phyloP scores from a whole-genome alignment of 345 rosid genomes.

The Pistacia vera region DNA sequence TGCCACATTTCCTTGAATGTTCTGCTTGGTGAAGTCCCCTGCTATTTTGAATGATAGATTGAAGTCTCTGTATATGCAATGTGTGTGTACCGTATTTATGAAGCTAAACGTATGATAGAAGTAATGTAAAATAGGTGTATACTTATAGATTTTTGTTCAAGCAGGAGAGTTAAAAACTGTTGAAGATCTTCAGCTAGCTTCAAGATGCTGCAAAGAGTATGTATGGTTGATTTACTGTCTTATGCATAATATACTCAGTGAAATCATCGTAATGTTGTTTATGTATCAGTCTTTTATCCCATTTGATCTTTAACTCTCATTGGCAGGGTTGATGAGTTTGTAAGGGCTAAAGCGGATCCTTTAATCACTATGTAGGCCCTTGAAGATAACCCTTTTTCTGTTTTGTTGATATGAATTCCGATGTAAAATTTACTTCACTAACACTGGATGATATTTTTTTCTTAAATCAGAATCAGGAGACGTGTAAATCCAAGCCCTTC shows the following conservation, averaged over 20 bases:
- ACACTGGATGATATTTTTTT: background rate
- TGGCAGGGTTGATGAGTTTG: constrained; percentile 47
- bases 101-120: background rate
- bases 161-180: constrained; percentile 48
- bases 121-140: no score
- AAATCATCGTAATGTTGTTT: background rate
- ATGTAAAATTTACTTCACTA: background rate
- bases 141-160: constrained; percentile 1
- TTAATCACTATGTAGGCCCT: constrained; percentile 28
- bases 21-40: background rate
- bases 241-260: background rate
- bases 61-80: no score
- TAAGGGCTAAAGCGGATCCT: constrained; percentile 44
- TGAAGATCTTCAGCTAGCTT: constrained; percentile 42
- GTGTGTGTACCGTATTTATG: background rate
- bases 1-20: no score
- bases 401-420: background rate
- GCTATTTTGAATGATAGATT: background rate
- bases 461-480: constrained; percentile 31
- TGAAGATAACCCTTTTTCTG: background rate
- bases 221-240: background rate
- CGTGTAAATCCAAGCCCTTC: constrained; percentile 13
- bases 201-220: constrained; percentile 48
- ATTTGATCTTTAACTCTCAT: background rate
- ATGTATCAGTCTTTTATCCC: background rate